Evolutionary conservation across 2,329 filamentous ascomycete genomes (phyloP).

Genomic region (Pyricularia grisea): DNA sequence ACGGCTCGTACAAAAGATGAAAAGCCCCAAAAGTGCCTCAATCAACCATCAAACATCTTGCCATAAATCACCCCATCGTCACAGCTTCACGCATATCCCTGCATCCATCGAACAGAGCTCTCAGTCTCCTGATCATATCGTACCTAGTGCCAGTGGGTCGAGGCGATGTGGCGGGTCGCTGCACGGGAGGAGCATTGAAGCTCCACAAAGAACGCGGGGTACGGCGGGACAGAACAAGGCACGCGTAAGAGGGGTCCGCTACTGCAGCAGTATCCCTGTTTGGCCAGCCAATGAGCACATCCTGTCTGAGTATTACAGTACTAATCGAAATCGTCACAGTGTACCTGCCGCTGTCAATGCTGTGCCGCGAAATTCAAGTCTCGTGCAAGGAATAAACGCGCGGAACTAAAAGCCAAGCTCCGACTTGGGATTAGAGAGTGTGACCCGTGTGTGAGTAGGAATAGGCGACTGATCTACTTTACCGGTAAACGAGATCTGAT

Average conservation of each 20-base stretch:
- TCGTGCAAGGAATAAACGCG: background rate
- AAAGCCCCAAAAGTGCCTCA: background rate
- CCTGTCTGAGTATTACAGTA: background rate
- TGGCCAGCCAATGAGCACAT: background rate
- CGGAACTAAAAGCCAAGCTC: background rate
- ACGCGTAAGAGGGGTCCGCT: background rate
- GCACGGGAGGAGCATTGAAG: background rate
- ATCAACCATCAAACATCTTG: background rate
- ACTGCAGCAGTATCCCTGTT: background rate
- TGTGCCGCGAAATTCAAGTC: background rate
- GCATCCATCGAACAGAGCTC: background rate
- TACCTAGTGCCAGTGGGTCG: background rate
- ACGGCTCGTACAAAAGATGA: background rate
- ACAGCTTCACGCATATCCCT: background rate
- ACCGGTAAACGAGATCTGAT: background rate
- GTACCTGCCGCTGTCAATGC: background rate
- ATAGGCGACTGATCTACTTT: background rate
- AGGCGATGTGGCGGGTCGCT: background rate
- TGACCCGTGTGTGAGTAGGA: background rate
- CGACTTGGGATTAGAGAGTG: background rate
- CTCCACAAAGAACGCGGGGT: conserved; percentile 1
- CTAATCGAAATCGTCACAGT: background rate
- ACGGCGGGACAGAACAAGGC: background rate
- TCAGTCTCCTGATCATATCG: background rate
- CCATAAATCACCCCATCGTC: background rate